Conservation (phyloP, 495 filamentous ascomycete genomes). For the Xylaria curta region DNA sequence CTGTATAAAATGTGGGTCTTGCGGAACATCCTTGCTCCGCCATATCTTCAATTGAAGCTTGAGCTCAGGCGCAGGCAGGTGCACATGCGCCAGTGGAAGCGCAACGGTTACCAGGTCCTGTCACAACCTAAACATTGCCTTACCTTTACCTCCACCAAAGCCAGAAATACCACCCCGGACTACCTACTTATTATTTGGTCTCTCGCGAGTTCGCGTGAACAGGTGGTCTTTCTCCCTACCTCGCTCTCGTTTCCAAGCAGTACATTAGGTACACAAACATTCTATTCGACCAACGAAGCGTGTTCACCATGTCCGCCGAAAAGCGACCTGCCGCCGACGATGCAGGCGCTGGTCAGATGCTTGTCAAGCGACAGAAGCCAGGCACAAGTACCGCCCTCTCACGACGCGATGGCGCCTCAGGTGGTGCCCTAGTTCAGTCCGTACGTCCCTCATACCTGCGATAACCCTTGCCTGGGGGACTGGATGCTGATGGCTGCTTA, state of each 20-base stretch:
- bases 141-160: background rate
- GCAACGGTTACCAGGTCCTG: background rate
- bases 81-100: background rate
- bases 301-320: conserved; percentile 75
- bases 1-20: background rate
- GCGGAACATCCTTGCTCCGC: conserved; percentile 27
- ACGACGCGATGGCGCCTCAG: conserved; percentile 70
- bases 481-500: conserved; percentile 27
- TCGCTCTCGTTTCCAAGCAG: no score
- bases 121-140: background rate
- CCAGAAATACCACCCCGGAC: background rate
- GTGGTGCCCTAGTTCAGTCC: conserved; percentile 77
- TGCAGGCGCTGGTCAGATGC: conserved; percentile 78
- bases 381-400: conserved; percentile 65
- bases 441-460: conserved; percentile 59
- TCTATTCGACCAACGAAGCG: background rate
- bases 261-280: background rate
- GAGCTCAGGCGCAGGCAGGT: conserved; percentile 30
- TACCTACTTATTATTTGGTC: background rate
- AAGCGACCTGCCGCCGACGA: conserved; percentile 85
- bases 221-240: no score
- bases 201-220: no score
- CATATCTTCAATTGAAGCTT: conserved; percentile 22
- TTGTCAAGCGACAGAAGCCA: conserved; percentile 90
- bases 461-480: background rate